phyloP scores from a whole-genome alignment of 768 basidiomycete genomes.

The Naganishia friedmannii region DNA sequence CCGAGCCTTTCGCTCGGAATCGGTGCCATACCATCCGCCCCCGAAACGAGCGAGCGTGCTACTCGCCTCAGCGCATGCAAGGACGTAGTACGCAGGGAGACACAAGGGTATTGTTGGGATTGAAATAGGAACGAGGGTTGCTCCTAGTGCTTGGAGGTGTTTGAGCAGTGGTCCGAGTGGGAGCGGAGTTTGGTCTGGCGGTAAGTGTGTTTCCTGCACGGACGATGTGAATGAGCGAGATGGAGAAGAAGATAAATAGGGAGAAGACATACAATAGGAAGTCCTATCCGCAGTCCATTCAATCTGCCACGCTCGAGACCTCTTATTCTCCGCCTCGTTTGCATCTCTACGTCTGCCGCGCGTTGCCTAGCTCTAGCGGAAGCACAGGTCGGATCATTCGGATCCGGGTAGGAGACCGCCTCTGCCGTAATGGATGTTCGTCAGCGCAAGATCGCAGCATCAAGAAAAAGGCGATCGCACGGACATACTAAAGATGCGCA shows the following conservation, averaged over 20 bases:
- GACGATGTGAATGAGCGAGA: background rate
- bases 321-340: constrained; percentile 37
- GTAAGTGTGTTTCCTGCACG: constrained; percentile 28
- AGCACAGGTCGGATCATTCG: constrained; percentile 72
- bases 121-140: constrained; percentile 67
- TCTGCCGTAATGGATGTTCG: constrained; percentile 42
- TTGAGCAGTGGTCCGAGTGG: constrained; percentile 51
- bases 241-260: background rate
- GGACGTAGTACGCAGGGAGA: constrained; percentile 91
- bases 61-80: constrained; percentile 88
- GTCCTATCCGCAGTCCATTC: constrained; percentile 65
- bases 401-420: constrained; percentile 61
- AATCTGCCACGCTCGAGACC: constrained; percentile 42
- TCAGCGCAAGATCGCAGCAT: background rate
- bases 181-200: constrained; percentile 8
- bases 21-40: constrained; percentile 71
- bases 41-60: constrained; percentile 88
- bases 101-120: constrained; percentile 69
- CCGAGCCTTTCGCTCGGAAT: background rate
- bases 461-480: background rate
- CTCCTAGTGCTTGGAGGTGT: constrained; percentile 60
- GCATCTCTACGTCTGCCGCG: constrained; percentile 29
- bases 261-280: constrained; percentile 62
- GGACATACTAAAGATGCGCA: constrained; percentile 66
- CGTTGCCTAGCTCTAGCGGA: constrained; percentile 53